These are phyloP conservation scores for Eimeria acervulina DNA, from an alignment of 169 alveolate genomes.

Conservation along the genomic window DNA sequence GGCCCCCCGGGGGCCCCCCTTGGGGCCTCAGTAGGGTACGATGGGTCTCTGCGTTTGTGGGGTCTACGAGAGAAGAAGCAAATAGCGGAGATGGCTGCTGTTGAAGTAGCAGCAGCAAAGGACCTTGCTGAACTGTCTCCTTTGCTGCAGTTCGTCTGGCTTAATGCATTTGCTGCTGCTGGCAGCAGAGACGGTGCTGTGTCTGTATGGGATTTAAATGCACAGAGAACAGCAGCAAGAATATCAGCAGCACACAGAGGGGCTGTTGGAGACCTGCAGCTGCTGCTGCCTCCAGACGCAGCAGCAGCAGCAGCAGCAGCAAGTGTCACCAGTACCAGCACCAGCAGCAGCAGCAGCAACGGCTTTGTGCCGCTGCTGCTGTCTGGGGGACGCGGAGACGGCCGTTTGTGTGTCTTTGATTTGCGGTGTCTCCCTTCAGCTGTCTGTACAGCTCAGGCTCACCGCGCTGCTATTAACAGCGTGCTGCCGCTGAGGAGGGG, in stretches of 20 bases:
- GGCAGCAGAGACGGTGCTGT: slow-evolving; percentile 64
- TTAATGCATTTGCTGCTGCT: slow-evolving; percentile 68
- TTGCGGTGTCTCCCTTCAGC: slow-evolving; percentile 70
- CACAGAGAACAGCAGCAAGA: neutral
- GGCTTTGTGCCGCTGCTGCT: slow-evolving; percentile 56
- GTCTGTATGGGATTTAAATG: slow-evolving; percentile 66
- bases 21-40: slow-evolving; percentile 70
- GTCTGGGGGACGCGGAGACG: slow-evolving; percentile 59
- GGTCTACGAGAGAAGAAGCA: neutral
- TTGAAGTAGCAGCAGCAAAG: neutral
- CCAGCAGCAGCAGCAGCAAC: slow-evolving; percentile 67
- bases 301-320: neutral
- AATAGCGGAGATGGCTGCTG: slow-evolving; percentile 15
- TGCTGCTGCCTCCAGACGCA: slow-evolving; percentile 46
- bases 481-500: neutral
- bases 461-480: slow-evolving; percentile 37
- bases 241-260: slow-evolving; percentile 59
- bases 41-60: slow-evolving; percentile 77
- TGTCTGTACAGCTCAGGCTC: slow-evolving; percentile 45
- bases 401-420: slow-evolving; percentile 60
- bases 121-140: slow-evolving; percentile 32
- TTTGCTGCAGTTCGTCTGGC: slow-evolving; percentile 50
- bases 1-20: slow-evolving; percentile 22
- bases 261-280: slow-evolving; percentile 76
- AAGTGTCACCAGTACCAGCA: slow-evolving; percentile 42